phyloP scores from a whole-genome alignment of 75 land plant genomes.

The Sequoia sempervirens region DNA sequence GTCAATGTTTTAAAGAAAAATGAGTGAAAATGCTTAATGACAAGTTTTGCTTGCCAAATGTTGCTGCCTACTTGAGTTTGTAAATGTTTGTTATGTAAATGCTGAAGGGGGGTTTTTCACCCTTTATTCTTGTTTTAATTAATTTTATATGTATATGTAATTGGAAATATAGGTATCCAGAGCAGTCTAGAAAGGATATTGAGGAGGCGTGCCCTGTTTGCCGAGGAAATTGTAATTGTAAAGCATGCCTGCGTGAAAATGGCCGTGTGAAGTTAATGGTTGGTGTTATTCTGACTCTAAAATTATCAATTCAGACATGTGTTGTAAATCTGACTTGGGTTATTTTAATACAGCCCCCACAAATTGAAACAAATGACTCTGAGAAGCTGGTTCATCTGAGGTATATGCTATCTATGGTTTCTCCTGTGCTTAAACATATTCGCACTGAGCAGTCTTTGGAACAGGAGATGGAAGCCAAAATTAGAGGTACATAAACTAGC shows the following conservation, averaged over 20 bases:
- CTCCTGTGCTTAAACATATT: slow-evolving; percentile 22
- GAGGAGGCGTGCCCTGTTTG: slow-evolving; percentile 52
- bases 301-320: not conserved
- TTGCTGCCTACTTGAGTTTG: not conserved
- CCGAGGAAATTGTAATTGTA: slow-evolving; percentile 61
- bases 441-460: slow-evolving; percentile 26
- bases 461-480: slow-evolving; percentile 21
- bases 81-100: not conserved
- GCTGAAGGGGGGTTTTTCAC: not conserved
- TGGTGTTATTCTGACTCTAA: not conserved
- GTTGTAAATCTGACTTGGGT: not conserved
- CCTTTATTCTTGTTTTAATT: not conserved
- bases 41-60: not conserved
- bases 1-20: not conserved
- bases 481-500: slow-evolving; percentile 16
- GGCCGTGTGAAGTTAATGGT: slow-evolving; percentile 23
- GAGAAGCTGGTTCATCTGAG: slow-evolving; percentile 18
- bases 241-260: slow-evolving; percentile 51
- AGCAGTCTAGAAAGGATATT: slow-evolving; percentile 30
- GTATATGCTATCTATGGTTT: slow-evolving; percentile 21
- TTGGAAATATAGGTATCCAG: slow-evolving; percentile 40
- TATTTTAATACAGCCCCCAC: not conserved
- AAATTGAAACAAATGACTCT: not conserved
- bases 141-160: too few species aligned
- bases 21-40: not conserved